Conservation (phyloP, 2,329 filamentous ascomycete species). For the Diatrype stigma region DNA sequence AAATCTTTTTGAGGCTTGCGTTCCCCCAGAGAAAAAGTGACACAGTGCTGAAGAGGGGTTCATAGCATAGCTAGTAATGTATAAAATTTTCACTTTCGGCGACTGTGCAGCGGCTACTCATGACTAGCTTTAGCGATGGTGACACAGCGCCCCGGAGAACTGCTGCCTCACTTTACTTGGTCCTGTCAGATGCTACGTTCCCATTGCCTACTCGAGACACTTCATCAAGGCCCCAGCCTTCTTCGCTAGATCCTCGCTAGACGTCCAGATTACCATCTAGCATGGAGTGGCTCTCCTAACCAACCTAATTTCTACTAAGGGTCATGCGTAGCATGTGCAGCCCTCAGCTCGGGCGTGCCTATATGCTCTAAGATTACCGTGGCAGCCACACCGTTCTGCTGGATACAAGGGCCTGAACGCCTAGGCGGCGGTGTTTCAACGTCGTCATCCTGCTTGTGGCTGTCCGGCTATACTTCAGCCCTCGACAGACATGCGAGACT, state of each 20-base stretch:
- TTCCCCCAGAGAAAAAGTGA: background rate
- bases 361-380: background rate
- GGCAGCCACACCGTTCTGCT: background rate
- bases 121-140: constrained; percentile 14
- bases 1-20: background rate
- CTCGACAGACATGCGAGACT: constrained; percentile 6
- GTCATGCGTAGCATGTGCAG: too few relatives aligned
- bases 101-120: constrained; percentile 6
- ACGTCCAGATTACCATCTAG: background rate
- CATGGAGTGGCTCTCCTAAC: background rate
- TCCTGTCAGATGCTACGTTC: constrained; percentile 5
- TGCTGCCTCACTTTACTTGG: constrained; percentile 13
- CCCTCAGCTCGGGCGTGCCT: too few relatives aligned
- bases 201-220: constrained; percentile 1
- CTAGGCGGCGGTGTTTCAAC: background rate
- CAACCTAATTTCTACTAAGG: background rate
- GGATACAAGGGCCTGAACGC: background rate
- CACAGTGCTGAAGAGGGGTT: constrained; percentile 2
- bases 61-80: constrained; percentile 1
- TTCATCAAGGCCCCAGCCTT: background rate
- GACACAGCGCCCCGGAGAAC: constrained; percentile 16
- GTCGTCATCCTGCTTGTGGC: background rate
- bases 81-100: constrained; percentile 1
- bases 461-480: background rate
- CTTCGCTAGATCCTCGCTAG: background rate